Evolutionary conservation across 2,329 filamentous ascomycete genomes (phyloP).

Genomic region (Gaeumannomyces tritici): DNA sequence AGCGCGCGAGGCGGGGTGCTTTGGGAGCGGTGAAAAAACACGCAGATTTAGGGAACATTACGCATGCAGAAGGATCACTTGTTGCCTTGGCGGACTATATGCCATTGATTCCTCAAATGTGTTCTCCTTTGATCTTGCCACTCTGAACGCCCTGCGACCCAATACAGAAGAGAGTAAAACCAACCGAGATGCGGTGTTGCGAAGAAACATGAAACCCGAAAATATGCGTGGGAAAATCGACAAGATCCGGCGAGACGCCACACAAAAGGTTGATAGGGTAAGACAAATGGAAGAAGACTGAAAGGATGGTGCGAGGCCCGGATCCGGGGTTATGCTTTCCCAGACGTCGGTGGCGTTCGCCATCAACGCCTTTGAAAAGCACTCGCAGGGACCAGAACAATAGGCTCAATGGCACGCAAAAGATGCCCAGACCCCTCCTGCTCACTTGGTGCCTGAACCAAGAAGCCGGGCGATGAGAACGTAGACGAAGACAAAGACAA

Average conservation of each 20-base stretch:
- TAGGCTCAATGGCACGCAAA: neutral
- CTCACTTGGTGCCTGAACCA: constrained; percentile 30
- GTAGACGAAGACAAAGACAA: constrained; percentile 67
- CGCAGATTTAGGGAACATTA: neutral
- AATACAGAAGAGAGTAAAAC: neutral
- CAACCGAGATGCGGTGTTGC: neutral
- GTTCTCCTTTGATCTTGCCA: neutral
- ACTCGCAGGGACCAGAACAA: neutral
- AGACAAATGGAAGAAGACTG: neutral
- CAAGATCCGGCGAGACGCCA: neutral
- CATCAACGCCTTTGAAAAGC: neutral
- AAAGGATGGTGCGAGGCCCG: neutral
- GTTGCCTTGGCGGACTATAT: neutral
- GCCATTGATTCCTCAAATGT: neutral
- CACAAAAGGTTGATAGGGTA: neutral
- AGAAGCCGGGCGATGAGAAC: constrained; percentile 72
- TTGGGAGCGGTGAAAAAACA: neutral
- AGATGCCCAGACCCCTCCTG: too few species aligned
- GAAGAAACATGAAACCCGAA: neutral
- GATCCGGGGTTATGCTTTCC: neutral
- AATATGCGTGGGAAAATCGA: neutral
- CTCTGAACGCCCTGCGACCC: neutral
- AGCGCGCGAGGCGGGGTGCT: too few species aligned
- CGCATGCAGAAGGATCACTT: neutral
- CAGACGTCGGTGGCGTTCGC: neutral